phyloP scores from a whole-genome alignment of 495 filamentous ascomycete species.

The Barbatosphaeria neglecta region DNA sequence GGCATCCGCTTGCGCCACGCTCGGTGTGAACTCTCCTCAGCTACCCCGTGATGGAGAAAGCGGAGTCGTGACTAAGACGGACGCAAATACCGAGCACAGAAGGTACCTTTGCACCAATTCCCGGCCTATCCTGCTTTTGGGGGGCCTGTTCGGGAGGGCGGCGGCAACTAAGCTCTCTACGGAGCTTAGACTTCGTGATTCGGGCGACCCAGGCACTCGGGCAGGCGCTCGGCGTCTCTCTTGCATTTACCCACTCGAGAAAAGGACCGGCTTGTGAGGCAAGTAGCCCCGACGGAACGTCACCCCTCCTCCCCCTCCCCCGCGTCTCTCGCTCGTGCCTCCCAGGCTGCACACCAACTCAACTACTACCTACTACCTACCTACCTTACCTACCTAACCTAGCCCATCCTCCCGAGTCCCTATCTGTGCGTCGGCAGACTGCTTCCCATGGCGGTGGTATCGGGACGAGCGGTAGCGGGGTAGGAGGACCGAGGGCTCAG shows the following conservation, averaged over 20 bases:
- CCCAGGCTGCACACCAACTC: too few species aligned
- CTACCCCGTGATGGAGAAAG: too few species aligned
- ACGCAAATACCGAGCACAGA: background rate
- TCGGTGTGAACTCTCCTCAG: too few species aligned
- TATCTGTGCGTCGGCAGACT: background rate
- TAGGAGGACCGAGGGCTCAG: background rate
- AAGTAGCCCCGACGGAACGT: background rate
- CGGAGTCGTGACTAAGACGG: background rate
- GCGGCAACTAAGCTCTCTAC: background rate
- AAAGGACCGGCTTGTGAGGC: background rate
- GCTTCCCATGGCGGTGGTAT: background rate
- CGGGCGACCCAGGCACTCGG: background rate
- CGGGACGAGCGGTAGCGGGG: background rate
- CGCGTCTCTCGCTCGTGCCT: background rate
- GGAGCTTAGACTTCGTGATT: too few species aligned
- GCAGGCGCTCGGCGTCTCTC: slow-evolving; percentile 1
- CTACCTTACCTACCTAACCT: too few species aligned
- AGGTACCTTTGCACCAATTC: too few species aligned
- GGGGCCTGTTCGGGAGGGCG: too few species aligned
- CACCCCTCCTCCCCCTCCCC: background rate
- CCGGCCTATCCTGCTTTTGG: too few species aligned
- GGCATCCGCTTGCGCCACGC: too few species aligned
- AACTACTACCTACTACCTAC: too few species aligned
- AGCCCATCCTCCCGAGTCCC: too few species aligned
- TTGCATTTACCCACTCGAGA: background rate